Evolutionary conservation across 2,329 filamentous ascomycete genomes (phyloP).

Genomic region (Escovopsis sp.): DNA sequence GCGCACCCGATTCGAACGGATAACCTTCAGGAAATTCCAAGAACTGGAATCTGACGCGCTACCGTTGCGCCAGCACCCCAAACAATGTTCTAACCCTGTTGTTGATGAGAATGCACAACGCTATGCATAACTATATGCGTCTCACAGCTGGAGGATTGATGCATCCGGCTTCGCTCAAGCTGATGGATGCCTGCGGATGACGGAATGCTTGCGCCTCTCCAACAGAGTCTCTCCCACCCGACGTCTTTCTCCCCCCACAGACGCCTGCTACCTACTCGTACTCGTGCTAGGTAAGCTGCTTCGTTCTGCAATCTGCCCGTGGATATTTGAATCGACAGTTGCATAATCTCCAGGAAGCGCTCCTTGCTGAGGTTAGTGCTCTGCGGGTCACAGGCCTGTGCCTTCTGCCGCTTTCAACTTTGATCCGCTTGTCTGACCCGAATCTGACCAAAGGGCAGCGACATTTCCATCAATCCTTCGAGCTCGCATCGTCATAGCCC

Average conservation of each 20-base stretch:
- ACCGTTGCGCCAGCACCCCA: neutral
- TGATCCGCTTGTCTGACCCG: no score
- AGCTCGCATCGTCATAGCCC: neutral
- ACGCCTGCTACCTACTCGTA: conserved; percentile 1
- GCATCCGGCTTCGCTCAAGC: conserved; percentile 5
- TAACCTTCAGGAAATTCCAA: neutral
- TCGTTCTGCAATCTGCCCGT: no score
- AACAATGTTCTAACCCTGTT: neutral
- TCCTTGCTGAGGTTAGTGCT: no score
- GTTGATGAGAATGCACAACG: neutral
- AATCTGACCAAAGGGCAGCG: neutral
- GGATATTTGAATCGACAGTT: no score
- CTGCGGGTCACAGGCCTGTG: no score
- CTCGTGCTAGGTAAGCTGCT: neutral
- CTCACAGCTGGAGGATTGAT: neutral
- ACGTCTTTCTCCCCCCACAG: conserved; percentile 1
- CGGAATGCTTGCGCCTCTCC: conserved; percentile 13
- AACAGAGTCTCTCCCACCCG: neutral
- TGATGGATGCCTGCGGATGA: conserved; percentile 6
- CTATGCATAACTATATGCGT: neutral
- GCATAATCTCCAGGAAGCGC: no score
- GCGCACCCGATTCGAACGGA: neutral
- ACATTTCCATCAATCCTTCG: neutral
- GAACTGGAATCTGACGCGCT: neutral
- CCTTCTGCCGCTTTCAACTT: no score